phyloP scores from a whole-genome alignment of 2,329 filamentous ascomycete species.

The Fusarium phyllophilum region DNA sequence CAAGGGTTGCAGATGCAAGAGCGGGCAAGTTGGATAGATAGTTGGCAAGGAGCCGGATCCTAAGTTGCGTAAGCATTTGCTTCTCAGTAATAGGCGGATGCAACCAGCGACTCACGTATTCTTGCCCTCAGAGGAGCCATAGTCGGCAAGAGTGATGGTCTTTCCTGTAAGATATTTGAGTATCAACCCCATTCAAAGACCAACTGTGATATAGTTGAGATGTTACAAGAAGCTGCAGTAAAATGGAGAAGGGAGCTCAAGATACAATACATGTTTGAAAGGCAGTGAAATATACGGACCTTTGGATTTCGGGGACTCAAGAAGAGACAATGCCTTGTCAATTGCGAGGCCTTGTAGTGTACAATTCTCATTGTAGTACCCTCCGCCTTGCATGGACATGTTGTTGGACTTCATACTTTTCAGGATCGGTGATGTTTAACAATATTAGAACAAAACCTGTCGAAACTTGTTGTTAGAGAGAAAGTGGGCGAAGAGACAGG shows the following conservation, averaged over 20 bases:
- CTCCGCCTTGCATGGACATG: background rate
- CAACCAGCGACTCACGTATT: background rate
- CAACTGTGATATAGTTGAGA: fast-evolving
- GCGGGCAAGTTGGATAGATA: background rate
- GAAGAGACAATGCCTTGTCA: background rate
- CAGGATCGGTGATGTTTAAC: background rate
- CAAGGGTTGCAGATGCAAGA: background rate
- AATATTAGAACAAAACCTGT: background rate
- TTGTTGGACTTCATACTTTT: background rate
- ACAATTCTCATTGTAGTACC: background rate
- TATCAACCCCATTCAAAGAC: background rate
- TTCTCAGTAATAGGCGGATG: fast-evolving
- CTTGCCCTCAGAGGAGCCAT: background rate
- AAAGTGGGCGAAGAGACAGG: background rate
- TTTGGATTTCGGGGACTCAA: background rate
- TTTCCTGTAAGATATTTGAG: background rate
- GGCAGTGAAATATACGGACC: fast-evolving
- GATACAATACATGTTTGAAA: fast-evolving
- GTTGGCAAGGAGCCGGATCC: background rate
- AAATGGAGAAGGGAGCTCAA: fast-evolving
- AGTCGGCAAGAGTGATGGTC: background rate
- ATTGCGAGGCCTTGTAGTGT: background rate
- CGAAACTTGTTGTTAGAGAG: background rate
- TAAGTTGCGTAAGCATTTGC: fast-evolving
- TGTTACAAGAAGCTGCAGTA: background rate